Percentiles rank a stretch among this genome's conserved stretches.
phyloP scores from a whole-genome alignment of 2,329 filamentous ascomycete genomes.

The Sphaerulina populicola region DNA sequence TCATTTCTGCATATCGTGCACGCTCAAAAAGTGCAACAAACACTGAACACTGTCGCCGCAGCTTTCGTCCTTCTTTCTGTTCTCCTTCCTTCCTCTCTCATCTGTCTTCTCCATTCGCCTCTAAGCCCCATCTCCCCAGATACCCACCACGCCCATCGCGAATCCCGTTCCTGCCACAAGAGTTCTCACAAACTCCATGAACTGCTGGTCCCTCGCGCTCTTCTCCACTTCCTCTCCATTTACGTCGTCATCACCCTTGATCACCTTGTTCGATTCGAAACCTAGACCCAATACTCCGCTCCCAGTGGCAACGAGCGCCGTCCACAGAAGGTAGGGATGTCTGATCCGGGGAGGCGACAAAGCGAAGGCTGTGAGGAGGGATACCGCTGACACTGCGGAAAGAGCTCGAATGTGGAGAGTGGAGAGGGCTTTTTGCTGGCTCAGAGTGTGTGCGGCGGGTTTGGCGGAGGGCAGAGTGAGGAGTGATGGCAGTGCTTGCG shows the following conservation, averaged over 20 bases:
- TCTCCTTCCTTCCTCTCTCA: neutral
- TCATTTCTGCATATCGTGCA: neutral
- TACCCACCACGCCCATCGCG: constrained; percentile 40
- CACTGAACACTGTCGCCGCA: neutral
- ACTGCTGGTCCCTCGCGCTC: constrained; percentile 38
- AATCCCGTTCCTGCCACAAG: constrained; percentile 39
- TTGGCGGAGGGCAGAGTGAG: constrained; percentile 70
- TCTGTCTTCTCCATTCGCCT: constrained; percentile 23
- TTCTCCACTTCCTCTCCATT: constrained; percentile 46
- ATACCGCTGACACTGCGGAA: constrained; percentile 58
- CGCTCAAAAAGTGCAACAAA: neutral
- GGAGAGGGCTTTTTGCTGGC: constrained; percentile 51
- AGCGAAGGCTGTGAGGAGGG: constrained; percentile 68
- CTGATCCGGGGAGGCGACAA: constrained; percentile 65
- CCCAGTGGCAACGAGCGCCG: constrained; percentile 56
- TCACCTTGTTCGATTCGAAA: constrained; percentile 19
- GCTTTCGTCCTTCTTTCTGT: too few relatives aligned
- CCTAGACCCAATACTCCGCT: constrained; percentile 27
- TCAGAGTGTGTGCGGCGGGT: constrained; percentile 60
- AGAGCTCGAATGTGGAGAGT: constrained; percentile 59
- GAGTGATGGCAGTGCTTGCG: constrained; percentile 69
- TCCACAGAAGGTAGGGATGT: constrained; percentile 89
- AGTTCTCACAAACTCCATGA: constrained; percentile 38
- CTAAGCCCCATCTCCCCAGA: constrained; percentile 43
- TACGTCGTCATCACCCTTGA: constrained; percentile 33